Conservation (phyloP, 2,329 filamentous ascomycete species). For the Colletotrichum sp. region DNA sequence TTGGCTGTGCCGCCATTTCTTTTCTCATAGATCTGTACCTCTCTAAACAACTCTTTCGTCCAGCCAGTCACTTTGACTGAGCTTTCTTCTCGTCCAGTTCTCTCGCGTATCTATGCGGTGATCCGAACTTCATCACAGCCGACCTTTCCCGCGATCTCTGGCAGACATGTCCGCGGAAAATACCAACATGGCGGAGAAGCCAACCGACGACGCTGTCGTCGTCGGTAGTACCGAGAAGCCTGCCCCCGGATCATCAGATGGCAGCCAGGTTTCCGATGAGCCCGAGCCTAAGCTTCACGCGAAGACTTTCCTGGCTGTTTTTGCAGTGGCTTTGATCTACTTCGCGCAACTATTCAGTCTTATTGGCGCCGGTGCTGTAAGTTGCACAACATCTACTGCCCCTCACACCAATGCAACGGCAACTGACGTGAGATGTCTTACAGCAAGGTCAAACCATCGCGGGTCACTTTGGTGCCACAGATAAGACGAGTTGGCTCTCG, state of each 20-base stretch:
- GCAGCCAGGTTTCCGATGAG: neutral
- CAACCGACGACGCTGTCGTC: neutral
- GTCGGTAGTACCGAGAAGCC: neutral
- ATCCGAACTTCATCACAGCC: neutral
- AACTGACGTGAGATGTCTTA: neutral
- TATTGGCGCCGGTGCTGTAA: constrained; percentile 38
- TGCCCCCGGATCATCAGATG: neutral
- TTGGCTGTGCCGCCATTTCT: neutral
- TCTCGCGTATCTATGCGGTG: neutral
- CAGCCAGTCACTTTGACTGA: neutral
- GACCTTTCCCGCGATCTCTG: neutral
- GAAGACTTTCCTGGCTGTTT: constrained; percentile 38
- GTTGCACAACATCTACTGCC: neutral
- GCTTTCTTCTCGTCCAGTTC: neutral
- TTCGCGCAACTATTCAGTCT: constrained; percentile 37
- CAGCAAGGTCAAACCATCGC: constrained; percentile 38
- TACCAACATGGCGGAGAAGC: neutral
- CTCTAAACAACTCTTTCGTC: neutral
- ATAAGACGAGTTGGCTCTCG: constrained; percentile 36
- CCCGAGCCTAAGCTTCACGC: constrained; percentile 30
- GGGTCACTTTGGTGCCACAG: constrained; percentile 25
- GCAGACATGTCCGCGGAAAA: neutral
- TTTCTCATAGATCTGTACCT: neutral
- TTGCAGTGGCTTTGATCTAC: constrained; percentile 37
- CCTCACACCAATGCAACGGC: too few relatives aligned